Conservation (phyloP, 1,139 yeast species). For the Scheffersomyces parashehatae region DNA sequence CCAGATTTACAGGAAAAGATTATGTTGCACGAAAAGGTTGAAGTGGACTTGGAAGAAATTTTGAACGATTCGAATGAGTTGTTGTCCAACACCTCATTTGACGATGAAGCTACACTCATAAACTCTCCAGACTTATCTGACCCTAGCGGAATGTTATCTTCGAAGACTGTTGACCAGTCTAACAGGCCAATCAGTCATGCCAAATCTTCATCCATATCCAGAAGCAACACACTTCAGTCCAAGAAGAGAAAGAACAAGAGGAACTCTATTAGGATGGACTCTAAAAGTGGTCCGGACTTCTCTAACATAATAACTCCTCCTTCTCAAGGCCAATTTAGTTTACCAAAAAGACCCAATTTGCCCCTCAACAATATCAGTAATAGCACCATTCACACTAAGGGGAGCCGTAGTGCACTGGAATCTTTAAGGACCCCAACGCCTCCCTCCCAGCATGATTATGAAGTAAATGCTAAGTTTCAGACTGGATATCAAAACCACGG, state of each 20-base stretch:
- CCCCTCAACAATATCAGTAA: conserved; percentile 5
- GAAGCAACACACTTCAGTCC: conserved; percentile 26
- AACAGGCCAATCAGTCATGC: conserved; percentile 1
- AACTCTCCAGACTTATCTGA: conserved; percentile 25
- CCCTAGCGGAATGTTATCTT: conserved; percentile 5
- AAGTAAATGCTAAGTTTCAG: conserved; percentile 11
- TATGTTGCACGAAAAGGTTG: conserved; percentile 26
- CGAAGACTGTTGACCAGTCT: not conserved
- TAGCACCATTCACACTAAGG: conserved; percentile 6
- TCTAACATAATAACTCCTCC: conserved; percentile 19
- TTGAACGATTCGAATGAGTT: conserved; percentile 37
- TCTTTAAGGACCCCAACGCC: conserved; percentile 29
- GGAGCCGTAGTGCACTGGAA: not conserved
- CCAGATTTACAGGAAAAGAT: conserved; percentile 40
- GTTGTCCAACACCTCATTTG: conserved; percentile 34
- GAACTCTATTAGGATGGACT: conserved; percentile 30
- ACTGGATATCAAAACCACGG: conserved; percentile 6
- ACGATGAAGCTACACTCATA: conserved; percentile 35
- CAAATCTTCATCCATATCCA: conserved; percentile 17
- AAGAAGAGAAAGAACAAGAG: conserved; percentile 35
- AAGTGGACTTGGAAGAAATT: conserved; percentile 36
- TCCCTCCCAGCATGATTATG: conserved; percentile 16
- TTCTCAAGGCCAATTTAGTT: conserved; percentile 20
- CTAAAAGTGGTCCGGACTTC: conserved; percentile 23
- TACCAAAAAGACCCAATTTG: conserved; percentile 23